Base-by-base conservation (phyloP, 805 yeast species). In the Candida succiphila region DNA sequence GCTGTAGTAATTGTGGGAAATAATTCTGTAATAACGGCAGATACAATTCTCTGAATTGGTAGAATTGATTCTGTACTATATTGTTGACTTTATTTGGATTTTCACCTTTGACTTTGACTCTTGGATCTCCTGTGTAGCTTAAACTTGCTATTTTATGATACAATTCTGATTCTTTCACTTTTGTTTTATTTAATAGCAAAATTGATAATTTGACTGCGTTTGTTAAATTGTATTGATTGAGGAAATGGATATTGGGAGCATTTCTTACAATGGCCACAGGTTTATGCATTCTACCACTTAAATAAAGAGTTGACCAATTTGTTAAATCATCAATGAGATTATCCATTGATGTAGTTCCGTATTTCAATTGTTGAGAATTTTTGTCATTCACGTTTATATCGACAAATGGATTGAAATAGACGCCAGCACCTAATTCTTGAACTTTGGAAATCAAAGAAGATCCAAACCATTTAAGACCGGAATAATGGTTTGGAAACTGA, bases 221-320 rank as follows among this genome's bases (percentile, higher is more conserved):
- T 33, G 75, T 67, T 38, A 92, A 61, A 52, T 92, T 92, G 40
- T 68, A 72, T 47, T 84, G 88, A 48, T 84, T 82, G 47, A 81
- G 63, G 36, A 78, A 72, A 35, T 72, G 65, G 7, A 83, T 66
- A 46, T 72, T 65, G 2, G 78, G 66, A 37, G 78, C 77, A 45
- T 77, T 83, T 41, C 75, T 69, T 26, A 84, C 53, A 23, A 83
- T 67, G 39, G 82, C 79, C 5, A 89, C 94, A 0, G 98, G 98
- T 49, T 92, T 92, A 46, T 92, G 98, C 37, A 92, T 61, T 40
- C 98, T 65, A 2, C 98, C 98, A 2, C 96, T 94, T 15, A 92
- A 50, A 48, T 92, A 92, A 46, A 92, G 69, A 0, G 87, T 72
- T 20, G 75, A 64, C 98, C 98, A 92, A 35, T 79, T 73, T n/a